Evolutionary conservation across 768 basidiomycete species (phyloP), one percentile per base, ranked within the genome.

Genomic region (Lanmaoa pseudosensibilis): DNA sequence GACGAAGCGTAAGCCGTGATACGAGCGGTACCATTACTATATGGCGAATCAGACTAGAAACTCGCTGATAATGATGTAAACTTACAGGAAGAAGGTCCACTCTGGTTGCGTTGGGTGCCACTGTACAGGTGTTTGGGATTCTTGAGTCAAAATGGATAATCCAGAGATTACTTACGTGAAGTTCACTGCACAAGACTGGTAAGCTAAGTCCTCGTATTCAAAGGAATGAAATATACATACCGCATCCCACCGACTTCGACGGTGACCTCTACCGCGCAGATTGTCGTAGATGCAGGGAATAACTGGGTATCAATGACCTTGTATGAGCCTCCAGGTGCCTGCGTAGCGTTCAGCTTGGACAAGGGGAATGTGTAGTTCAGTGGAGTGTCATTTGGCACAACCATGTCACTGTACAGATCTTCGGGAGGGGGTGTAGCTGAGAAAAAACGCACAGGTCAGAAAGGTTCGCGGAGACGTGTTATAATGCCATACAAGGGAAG

Each of bases 191-290:
- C 5, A 39, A 7, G 23, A 38, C 12, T 0, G 18, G 41, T 64
- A 10, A 61, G 40, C 13, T 2, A 51, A 7, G 10, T 18, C 1
- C 37, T n/a, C 27, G 7, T 13, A 25, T 7, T 27, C 11, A 32
- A 25, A 51, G 5, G 21, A 43, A 18, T 16, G 2, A 36, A 12
- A 39, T 46, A 21, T 30, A 68, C 73, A 18, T 45, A 82, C 82
- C 83, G 77, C 74, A 86, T 79, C 10, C 81, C 85, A n/a, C 82
- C 85, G 33, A 77, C 79, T 52, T 85, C 78, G 30, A 87, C 77
- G 3, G 72, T 76, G 2, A 87, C 81, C 55, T 86, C 83, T 5
- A 78, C 86, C 4, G 77, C 80, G 18, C 80, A 78, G 37, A 86
- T 78, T 1, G 79, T 83, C 36, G 78, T 72, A 2, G 86, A 65